Conservation (phyloP, 257 asterid genomes). For the Rubia yunnanensis region DNA sequence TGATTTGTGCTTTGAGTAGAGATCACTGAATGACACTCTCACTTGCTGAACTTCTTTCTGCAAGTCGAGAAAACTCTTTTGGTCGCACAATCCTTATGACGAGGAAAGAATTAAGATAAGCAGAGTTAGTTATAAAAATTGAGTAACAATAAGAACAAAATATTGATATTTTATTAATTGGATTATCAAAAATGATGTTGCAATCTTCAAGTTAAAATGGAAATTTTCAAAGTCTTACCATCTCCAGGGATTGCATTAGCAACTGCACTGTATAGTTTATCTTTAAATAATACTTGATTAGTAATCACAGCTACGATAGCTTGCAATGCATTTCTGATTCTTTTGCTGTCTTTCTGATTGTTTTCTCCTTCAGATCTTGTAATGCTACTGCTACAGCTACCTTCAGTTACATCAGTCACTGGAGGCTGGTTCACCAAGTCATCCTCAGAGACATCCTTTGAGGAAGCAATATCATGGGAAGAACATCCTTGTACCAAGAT, state of each 20-base stretch:
- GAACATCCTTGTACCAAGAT: slow-evolving; percentile 11
- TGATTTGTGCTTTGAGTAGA: slow-evolving; percentile 68
- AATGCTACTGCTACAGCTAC: slow-evolving; percentile 40
- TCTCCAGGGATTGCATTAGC: slow-evolving; percentile 38
- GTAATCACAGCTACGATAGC: slow-evolving; percentile 43
- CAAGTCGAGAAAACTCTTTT: slow-evolving; percentile 39
- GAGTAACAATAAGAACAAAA: not conserved
- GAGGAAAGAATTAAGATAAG: slow-evolving; percentile 8
- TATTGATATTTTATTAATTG: not conserved
- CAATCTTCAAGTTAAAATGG: not conserved
- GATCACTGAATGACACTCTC: slow-evolving; percentile 45
- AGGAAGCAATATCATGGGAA: slow-evolving; percentile 21
- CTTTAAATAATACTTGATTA: slow-evolving; percentile 41
- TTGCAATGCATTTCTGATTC: slow-evolving; percentile 28
- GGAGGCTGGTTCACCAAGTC: slow-evolving; percentile 56
- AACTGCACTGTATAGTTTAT: slow-evolving; percentile 39
- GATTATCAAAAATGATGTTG: not conserved
- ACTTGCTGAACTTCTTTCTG: slow-evolving; percentile 48
- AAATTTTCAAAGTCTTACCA: slow-evolving; percentile 38
- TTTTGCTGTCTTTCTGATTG: slow-evolving; percentile 34
- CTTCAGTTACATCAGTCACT: slow-evolving; percentile 73
- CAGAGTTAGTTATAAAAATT: not conserved
- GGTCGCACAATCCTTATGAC: slow-evolving; percentile 46
- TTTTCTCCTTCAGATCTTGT: slow-evolving; percentile 28
- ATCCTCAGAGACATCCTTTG: slow-evolving; percentile 51